Evolutionary conservation across 495 filamentous ascomycete species (phyloP).

Genomic region (Talaromyces proteolyticus): DNA sequence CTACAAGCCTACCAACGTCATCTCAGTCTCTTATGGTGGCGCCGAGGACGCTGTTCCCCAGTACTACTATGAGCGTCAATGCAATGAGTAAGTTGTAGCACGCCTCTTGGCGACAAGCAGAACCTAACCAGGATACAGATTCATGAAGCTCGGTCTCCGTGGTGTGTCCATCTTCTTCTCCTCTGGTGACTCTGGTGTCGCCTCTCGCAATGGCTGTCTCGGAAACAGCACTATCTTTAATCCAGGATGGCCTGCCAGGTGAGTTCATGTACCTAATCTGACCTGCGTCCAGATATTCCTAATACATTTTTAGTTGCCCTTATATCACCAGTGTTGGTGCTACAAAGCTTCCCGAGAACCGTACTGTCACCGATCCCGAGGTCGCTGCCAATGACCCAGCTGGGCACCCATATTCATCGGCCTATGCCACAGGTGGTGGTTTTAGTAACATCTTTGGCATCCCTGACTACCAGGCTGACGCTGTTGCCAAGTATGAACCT

Average conservation of each 20-base stretch:
- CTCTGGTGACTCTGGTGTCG: constrained; percentile 56
- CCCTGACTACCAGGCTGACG: constrained; percentile 50
- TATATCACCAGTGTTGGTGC: constrained; percentile 46
- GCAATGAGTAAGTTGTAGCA: constrained; percentile 25
- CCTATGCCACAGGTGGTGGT: constrained; percentile 53
- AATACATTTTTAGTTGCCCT: constrained; percentile 46
- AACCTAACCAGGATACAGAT: constrained; percentile 60
- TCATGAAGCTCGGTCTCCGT: constrained; percentile 61
- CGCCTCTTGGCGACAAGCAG: constrained; percentile 28
- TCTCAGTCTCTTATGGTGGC: constrained; percentile 53
- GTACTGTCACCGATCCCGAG: constrained; percentile 28
- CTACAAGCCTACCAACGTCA: constrained; percentile 52
- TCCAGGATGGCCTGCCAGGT: constrained; percentile 44
- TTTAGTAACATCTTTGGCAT: constrained; percentile 63
- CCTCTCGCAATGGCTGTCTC: constrained; percentile 34
- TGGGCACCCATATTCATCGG: constrained; percentile 6
- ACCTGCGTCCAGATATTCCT: no score
- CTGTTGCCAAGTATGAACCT: constrained; percentile 28
- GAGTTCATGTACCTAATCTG: no score
- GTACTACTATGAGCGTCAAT: constrained; percentile 49
- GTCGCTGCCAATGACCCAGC: constrained; percentile 33
- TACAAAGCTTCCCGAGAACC: constrained; percentile 34
- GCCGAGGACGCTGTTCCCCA: constrained; percentile 46
- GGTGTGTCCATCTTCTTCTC: constrained; percentile 57
- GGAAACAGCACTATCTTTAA: constrained; percentile 35